Conservation (phyloP, 768 basidiomycete genomes). For the Fomitopsis pulvina region DNA sequence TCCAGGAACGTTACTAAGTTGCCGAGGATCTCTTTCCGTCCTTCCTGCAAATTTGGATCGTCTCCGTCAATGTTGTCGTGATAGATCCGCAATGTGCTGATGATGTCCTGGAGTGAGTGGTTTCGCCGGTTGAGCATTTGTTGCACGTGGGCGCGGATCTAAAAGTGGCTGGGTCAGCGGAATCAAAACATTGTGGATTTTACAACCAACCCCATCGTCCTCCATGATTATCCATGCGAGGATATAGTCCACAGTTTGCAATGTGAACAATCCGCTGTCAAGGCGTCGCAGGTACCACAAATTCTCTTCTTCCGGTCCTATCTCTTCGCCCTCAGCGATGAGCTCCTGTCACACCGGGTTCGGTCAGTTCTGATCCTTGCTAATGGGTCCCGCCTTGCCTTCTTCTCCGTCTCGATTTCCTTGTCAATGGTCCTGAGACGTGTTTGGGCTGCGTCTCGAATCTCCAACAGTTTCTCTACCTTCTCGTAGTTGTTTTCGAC, state of each 20-base stretch:
- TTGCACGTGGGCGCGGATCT: conserved; percentile 75
- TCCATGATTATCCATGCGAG: conserved; percentile 96
- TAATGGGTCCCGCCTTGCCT: conserved; percentile 33
- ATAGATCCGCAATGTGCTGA: conserved; percentile 64
- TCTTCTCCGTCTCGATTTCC: conserved; percentile 64
- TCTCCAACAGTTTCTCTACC: conserved; percentile 86
- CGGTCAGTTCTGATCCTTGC: not conserved
- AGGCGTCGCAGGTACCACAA: conserved; percentile 80
- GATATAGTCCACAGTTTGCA: conserved; percentile 92
- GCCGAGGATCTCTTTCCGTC: conserved; percentile 61
- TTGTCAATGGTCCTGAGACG: conserved; percentile 56
- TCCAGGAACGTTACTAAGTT: conserved; percentile 61
- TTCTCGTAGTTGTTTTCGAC: conserved; percentile 93
- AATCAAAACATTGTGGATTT: not conserved
- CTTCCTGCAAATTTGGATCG: conserved; percentile 28
- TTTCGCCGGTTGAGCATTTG: conserved; percentile 74
- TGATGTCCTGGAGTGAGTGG: conserved; percentile 62
- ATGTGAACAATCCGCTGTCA: conserved; percentile 80
- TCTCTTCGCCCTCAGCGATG: conserved; percentile 47
- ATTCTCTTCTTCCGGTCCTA: conserved; percentile 60
- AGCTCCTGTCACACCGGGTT: conserved; percentile 35
- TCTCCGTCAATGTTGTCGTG: conserved; percentile 66
- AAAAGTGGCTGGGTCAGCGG: conserved; percentile 4
- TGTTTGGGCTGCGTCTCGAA: conserved; percentile 62
- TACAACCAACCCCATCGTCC: conserved; percentile 81